Base-by-base conservation (phyloP, 495 filamentous ascomycete genomes). In the Aspergillus taichungensis region DNA sequence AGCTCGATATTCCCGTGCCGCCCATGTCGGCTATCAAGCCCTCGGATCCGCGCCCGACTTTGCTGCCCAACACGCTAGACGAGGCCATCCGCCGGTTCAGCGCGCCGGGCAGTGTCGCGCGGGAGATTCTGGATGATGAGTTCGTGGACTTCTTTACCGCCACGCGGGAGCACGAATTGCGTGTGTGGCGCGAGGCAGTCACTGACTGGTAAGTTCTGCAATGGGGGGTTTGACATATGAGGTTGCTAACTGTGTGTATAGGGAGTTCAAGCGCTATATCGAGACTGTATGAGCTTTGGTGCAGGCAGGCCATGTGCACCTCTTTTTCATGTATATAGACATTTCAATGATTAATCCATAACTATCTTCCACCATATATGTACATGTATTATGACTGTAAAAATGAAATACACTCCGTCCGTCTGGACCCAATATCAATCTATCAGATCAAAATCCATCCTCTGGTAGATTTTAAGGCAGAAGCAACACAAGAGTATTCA, bases 81-180 rank as follows among this genome's bases (percentile, higher is more conserved):
- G 86, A 92, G 59, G 90, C 88, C 84, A 76, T 7, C 72, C 76
- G 37, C 67, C 72, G 50, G 84, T 96, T 62, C 77, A 73, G 66
- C 57, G 77, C 58, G 6, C 66, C 73, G 30, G 82, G 72, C 8
- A 94, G 88, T 54, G 73, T 94, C 13, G 89, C 90, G 27, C 68
- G 90, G 41, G 83, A 95, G 64, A 85, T 90, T 1, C 82, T 96
- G 51, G 88, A 87, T 0, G 78, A 89, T 52, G 86, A 88, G 11
- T 96, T 96, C 66, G 89, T 96, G 10, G 88, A 94, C 4, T 91
- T 95, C 59, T 96, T 77, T 67, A 84, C 82, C 3, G 90, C 90
- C n/a, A 95, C 90, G 13, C 77, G 90, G 42, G 82, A 88, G 56
- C 88, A 96, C 64, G 90, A 96, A 64, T 71, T 88, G 50, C 67